Evolutionary conservation across 179 eudicot genomes (phyloP), one percentile per base, ranked within the genome.

Genomic region (Heliamphora pulchella): DNA sequence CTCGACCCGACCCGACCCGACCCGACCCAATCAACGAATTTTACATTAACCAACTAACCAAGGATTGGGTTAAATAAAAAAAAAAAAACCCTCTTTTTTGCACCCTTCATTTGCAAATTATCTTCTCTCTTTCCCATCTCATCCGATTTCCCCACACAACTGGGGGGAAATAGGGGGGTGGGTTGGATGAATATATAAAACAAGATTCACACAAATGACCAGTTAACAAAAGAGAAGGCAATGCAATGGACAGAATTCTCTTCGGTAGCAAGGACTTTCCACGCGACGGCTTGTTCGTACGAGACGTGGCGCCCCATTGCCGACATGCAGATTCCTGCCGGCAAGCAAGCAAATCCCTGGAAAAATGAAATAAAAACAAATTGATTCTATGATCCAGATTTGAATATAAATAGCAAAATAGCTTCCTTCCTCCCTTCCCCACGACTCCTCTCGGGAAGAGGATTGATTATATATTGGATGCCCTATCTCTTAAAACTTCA

Each of bases 311-410:
- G 89, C 47, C 89, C 89, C 89, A 89, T 89, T 79, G 87, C 83
- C 18, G 92, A 89, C 88, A 87, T 80, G 81, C 92, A 89, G 71
- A 89, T 82, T 5, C 92, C 92, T 0, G 85, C 90, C 0, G 92
- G 90, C 63, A 88, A 82, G 81, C 85, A 85, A 13, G 92, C 77
- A 71, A 80, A 87, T 4, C 92, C 92, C 92, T 89, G 87, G 66
- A 0, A 31, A n/a, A 79, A 80, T 41, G 76, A 63, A 47, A 50
- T 31, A 75, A 64, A 18, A 55, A 39, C 0, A 10, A 31, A 17
- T 11, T 41, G 31, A 54, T 31, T 39, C 14, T 9, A 44, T 17
- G 22, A 17, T n/a, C 14, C 68, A 18, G 62, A 44, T 59, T 63
- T 8, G 31, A 50, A 71, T 58, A 47, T 67, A 58, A 11, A 41